Percentiles rank a stretch among this genome's conserved stretches.
Evolutionary conservation across 495 filamentous ascomycete species (phyloP).

Genomic region (Aspergillus sparsus): DNA sequence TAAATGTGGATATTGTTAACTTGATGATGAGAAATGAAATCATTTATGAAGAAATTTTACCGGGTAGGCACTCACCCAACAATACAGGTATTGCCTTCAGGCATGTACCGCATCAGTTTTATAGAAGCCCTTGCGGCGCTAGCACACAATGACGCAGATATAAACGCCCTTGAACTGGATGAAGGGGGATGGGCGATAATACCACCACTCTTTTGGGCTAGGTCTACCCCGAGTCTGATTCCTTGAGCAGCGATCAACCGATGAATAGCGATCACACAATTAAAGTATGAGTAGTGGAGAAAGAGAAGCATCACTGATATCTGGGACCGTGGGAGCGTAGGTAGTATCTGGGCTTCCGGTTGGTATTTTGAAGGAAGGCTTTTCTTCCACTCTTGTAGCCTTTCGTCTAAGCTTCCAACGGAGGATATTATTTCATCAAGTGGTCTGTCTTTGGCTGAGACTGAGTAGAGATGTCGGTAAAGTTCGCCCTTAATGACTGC

Average conservation of each 20-base stretch:
- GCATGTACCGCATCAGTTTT: conserved; percentile 21
- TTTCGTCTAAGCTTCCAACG: conserved; percentile 18
- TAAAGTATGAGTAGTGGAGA: conserved; percentile 24
- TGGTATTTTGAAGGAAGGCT: conserved; percentile 21
- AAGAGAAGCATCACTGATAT: conserved; percentile 16
- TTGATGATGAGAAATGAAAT: background rate
- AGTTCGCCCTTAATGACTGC: conserved; percentile 23
- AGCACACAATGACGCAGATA: conserved; percentile 21
- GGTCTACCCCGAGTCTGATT: conserved; percentile 8
- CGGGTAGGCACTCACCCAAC: conserved; percentile 17
- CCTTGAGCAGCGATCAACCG: conserved; percentile 15
- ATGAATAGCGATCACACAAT: conserved; percentile 29
- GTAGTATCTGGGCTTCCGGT: conserved; percentile 9
- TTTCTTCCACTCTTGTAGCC: conserved; percentile 23
- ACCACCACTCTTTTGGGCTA: conserved; percentile 8
- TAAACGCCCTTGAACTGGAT: conserved; percentile 17
- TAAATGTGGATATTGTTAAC: background rate
- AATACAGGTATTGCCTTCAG: conserved; percentile 15
- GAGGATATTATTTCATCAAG: conserved; percentile 19
- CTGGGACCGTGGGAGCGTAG: conserved; percentile 4
- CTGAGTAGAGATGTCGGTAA: conserved; percentile 21
- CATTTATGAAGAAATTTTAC: too few relatives aligned
- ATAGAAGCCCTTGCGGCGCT: conserved; percentile 27
- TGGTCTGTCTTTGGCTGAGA: conserved; percentile 18
- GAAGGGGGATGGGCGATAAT: background rate